These are phyloP conservation scores for Backusella tuberculispora DNA, from an alignment of 192 early-diverging fungal species.

Conservation along the genomic window DNA sequence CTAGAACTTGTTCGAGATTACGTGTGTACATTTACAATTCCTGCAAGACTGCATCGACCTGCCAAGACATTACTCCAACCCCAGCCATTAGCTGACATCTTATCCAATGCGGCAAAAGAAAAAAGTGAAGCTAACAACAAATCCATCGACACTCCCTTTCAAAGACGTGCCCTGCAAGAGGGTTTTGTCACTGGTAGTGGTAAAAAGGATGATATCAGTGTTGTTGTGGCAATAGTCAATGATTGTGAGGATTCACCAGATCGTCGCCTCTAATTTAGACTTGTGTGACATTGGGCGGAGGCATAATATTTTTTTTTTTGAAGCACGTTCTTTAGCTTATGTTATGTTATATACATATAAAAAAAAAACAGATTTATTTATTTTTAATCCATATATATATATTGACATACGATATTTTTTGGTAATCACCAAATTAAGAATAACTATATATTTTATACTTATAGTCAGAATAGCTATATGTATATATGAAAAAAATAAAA, in stretches of 20 bases:
- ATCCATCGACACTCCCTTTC: slow-evolving; percentile 82
- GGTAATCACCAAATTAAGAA: not conserved
- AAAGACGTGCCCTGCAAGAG: slow-evolving; percentile 87
- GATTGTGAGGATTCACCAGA: slow-evolving; percentile 72
- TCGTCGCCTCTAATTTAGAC: slow-evolving; percentile 48
- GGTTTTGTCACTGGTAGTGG: slow-evolving; percentile 74
- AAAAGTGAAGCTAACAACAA: slow-evolving; percentile 77
- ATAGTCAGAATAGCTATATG: too few species aligned
- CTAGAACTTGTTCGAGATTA: slow-evolving; percentile 56
- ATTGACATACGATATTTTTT: not conserved
- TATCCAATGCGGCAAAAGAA: slow-evolving; percentile 70
- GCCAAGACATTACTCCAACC: slow-evolving; percentile 72
- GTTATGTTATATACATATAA: too few species aligned
- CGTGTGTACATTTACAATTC: slow-evolving; percentile 26
- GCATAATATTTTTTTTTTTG: not conserved
- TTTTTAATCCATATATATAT: too few species aligned
- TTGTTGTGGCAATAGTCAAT: slow-evolving; percentile 81
- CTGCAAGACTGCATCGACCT: slow-evolving; percentile 26
- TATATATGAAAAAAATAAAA: too few species aligned
- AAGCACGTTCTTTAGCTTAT: not conserved
- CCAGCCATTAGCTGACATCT: slow-evolving; percentile 76
- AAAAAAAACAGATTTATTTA: not conserved
- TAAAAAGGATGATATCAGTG: slow-evolving; percentile 93
- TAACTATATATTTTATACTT: slow-evolving; percentile 1
- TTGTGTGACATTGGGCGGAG: not conserved